Percentiles rank a stretch among this genome's conserved stretches.
phyloP scores from a whole-genome alignment of 495 filamentous ascomycete species.

The Hapsidospora chrysogenum region DNA sequence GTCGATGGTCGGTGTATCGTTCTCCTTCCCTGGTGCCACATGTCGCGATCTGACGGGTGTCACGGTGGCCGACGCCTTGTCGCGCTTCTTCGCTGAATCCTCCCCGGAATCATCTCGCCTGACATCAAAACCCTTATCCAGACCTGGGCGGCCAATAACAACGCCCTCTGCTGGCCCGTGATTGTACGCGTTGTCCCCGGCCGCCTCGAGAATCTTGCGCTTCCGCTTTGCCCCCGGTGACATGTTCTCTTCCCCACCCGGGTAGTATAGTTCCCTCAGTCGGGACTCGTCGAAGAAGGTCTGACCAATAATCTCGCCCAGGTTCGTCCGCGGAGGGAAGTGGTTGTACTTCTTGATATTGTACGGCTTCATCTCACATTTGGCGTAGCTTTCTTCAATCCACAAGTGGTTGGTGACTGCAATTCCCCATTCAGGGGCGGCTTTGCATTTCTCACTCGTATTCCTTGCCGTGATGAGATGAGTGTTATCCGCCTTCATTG shows the following conservation, averaged over 20 bases:
- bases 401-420: slow-evolving; percentile 87
- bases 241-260: slow-evolving; percentile 17
- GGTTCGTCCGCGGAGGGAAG: slow-evolving; percentile 77
- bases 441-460: slow-evolving; percentile 76
- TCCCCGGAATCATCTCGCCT: slow-evolving; percentile 13
- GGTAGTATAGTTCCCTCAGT: slow-evolving; percentile 19
- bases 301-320: slow-evolving; percentile 83
- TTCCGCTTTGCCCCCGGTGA: slow-evolving; percentile 18
- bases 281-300: slow-evolving; percentile 34
- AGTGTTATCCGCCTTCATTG: slow-evolving; percentile 84
- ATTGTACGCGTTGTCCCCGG: slow-evolving; percentile 19
- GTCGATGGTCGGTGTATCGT: slow-evolving; percentile 53
- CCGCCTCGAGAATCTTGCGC: slow-evolving; percentile 19
- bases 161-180: slow-evolving; percentile 9
- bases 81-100: slow-evolving; percentile 5
- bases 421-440: slow-evolving; percentile 83
- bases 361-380: slow-evolving; percentile 52
- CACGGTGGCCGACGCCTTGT: slow-evolving; percentile 8
- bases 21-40: slow-evolving; percentile 53
- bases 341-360: slow-evolving; percentile 55
- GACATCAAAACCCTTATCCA: slow-evolving; percentile 16
- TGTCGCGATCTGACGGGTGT: slow-evolving; percentile 26
- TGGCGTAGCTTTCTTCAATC: slow-evolving; percentile 94
- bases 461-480: slow-evolving; percentile 86
- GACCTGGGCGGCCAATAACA: slow-evolving; percentile 8